These are phyloP conservation scores for Emergomyces pasteurianus DNA, from an alignment of 2,329 filamentous ascomycete genomes.

Conservation along the genomic window DNA sequence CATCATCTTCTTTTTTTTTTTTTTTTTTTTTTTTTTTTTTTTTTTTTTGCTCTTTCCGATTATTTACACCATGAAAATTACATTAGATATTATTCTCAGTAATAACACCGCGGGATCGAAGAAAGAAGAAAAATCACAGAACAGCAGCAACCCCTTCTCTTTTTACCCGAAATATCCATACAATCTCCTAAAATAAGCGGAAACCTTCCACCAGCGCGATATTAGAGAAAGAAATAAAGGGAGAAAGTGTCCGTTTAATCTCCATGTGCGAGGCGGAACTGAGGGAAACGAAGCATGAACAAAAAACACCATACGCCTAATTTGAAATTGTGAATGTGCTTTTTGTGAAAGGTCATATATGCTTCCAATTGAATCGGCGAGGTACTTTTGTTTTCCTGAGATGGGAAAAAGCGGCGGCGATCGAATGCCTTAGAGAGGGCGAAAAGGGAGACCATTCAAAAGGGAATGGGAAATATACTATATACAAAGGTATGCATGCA, in stretches of 20 bases:
- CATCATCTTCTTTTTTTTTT: neutral
- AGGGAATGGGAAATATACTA: neutral
- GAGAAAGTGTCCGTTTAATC: neutral
- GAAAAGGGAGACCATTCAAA: too few species aligned
- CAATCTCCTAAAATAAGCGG: neutral
- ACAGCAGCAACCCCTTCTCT: neutral
- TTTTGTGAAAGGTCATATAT: neutral
- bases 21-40: constrained; percentile 8
- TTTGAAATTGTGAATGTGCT: neutral
- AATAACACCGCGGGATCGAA: neutral
- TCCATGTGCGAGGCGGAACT: neutral
- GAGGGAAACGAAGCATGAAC: neutral
- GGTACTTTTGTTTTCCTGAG: neutral
- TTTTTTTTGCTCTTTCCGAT: neutral
- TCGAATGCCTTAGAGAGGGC: neutral
- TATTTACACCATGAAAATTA: neutral
- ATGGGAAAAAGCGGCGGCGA: neutral
- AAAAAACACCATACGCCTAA: neutral
- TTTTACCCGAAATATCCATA: neutral
- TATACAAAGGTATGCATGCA: neutral
- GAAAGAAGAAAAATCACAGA: neutral
- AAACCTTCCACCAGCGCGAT: neutral
- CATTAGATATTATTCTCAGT: neutral
- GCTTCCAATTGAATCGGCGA: neutral
- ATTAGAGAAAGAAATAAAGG: neutral